A percentile compares a stretch with the other conserved stretches of the same genome.
Conservation (phyloP, 257 asterid genomes). For the Rehmannia glutinosa region DNA sequence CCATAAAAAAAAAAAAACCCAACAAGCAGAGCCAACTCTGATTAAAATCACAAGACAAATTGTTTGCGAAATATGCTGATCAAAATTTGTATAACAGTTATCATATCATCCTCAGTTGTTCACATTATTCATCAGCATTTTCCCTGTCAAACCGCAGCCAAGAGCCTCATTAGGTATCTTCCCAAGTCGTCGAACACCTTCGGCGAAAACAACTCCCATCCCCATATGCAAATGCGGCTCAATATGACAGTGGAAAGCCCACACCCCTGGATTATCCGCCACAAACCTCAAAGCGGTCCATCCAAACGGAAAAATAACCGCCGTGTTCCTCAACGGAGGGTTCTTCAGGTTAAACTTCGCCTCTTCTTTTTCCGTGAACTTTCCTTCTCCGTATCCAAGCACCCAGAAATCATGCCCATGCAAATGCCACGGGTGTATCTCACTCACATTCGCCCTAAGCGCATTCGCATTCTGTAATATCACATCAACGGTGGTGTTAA, state of each 20-base stretch:
- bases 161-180: conserved; percentile 51
- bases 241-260: conserved; percentile 87
- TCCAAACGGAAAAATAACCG: conserved; percentile 59
- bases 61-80: no score
- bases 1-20: no score
- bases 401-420: no score
- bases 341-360: conserved; percentile 45
- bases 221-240: conserved; percentile 79
- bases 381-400: conserved; percentile 73
- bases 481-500: conserved; percentile 63
- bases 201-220: no score
- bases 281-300: no score
- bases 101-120: no score
- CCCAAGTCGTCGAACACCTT: conserved; percentile 36
- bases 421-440: conserved; percentile 87
- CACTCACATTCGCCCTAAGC: conserved; percentile 47
- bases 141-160: conserved; percentile 54
- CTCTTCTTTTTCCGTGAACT: conserved; percentile 40
- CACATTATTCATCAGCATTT: conserved; percentile 45
- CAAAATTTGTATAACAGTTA: no score
- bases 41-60: no score
- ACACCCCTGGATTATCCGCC: conserved; percentile 77
- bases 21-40: no score
- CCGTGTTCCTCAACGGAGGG: conserved; percentile 67
- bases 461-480: conserved; percentile 75